These are phyloP conservation scores for Naganishia friedmannii DNA, from an alignment of 768 basidiomycete genomes.

Conservation along the genomic window DNA sequence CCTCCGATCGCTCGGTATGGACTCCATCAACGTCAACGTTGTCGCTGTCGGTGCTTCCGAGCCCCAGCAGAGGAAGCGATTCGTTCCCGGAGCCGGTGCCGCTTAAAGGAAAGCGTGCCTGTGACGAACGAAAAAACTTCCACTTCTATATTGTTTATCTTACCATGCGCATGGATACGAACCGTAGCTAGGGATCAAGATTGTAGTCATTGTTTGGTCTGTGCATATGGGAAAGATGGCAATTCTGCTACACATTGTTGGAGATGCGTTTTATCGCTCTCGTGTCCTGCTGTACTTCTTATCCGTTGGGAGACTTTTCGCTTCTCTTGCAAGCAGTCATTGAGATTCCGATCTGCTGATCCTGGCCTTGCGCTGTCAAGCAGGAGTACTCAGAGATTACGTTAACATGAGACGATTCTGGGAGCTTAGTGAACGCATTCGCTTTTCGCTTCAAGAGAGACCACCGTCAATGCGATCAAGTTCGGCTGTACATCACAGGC, in stretches of 20 bases:
- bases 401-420: no score
- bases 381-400: no score
- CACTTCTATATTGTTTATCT: background rate
- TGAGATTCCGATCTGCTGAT: no score
- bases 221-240: conserved; percentile 22
- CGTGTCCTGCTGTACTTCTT: no score
- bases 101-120: conserved; percentile 17
- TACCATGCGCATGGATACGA: conserved; percentile 7
- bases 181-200: conserved; percentile 13
- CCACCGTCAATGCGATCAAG: no score
- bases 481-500: no score
- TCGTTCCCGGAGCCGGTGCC: conserved; percentile 32
- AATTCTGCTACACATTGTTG: conserved; percentile 9
- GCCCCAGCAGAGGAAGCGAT: conserved; percentile 30
- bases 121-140: conserved; percentile 17
- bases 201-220: conserved; percentile 16
- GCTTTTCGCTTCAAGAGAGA: no score
- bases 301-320: no score
- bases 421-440: no score
- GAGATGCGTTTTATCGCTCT: background rate
- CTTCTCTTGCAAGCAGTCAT: no score
- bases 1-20: conserved; percentile 88
- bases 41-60: conserved; percentile 59
- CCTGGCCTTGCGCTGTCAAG: no score
- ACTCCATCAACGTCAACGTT: conserved; percentile 75